phyloP scores from a whole-genome alignment of 805 yeast genomes.

The Cyberlindnera sargentensis region DNA sequence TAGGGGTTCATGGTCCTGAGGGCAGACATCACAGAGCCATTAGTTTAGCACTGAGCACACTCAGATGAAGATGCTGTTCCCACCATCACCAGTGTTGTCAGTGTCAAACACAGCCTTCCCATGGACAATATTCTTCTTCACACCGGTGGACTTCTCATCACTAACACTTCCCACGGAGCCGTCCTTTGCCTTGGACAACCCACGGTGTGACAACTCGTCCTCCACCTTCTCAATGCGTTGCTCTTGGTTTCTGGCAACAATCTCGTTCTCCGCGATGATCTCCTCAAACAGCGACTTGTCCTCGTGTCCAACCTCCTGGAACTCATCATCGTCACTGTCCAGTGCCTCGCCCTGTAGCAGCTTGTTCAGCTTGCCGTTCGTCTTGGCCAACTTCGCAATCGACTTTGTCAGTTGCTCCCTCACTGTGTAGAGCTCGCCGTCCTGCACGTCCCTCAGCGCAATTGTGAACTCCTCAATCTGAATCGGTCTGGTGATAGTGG shows the following conservation, averaged over 20 bases:
- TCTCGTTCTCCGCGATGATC: conserved; percentile 49
- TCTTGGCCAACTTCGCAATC: conserved; percentile 39
- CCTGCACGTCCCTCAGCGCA: conserved; percentile 48
- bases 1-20: too few species aligned
- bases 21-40: too few species aligned
- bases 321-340: conserved; percentile 17
- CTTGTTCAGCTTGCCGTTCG: conserved; percentile 41
- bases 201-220: conserved; percentile 42
- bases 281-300: conserved; percentile 48
- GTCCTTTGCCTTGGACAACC: conserved; percentile 6
- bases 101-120: conserved; percentile 8
- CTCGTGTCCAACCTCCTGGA: conserved; percentile 25
- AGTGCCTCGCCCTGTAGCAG: conserved; percentile 32
- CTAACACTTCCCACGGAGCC: conserved; percentile 13
- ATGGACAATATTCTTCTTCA: too few species aligned
- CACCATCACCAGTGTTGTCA: conserved; percentile 21
- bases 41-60: too few species aligned
- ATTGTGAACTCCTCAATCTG: conserved; percentile 40
- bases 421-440: conserved; percentile 32
- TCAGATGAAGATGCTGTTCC: neutral
- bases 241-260: conserved; percentile 45
- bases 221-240: conserved; percentile 38
- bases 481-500: conserved; percentile 29
- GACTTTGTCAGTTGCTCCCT: conserved; percentile 33
- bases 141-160: too few species aligned